phyloP scores from a whole-genome alignment of 108 stramenopile species.

The Skeletonema menzelii region DNA sequence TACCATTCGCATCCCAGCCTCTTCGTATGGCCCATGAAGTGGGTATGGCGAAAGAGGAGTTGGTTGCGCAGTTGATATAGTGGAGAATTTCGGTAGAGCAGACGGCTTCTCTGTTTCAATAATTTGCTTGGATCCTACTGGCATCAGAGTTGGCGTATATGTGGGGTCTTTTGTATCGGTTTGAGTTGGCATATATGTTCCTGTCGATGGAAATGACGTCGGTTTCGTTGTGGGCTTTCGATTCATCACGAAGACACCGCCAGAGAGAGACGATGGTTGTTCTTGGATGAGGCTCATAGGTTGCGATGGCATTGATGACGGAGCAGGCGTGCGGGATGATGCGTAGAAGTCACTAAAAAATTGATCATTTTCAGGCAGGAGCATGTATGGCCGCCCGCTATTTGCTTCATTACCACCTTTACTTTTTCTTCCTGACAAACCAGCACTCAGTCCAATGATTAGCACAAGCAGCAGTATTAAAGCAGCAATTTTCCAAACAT shows the following conservation, averaged over 20 bases:
- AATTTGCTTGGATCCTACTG: background rate
- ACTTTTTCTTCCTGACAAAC: background rate
- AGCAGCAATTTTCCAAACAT: background rate
- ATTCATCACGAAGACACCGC: background rate
- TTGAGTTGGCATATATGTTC: background rate
- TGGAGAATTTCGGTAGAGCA: background rate
- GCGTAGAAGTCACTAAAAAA: background rate
- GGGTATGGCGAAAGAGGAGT: conserved; percentile 8
- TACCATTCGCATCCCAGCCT: conserved; percentile 28
- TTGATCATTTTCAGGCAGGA: background rate
- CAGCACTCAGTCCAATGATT: background rate
- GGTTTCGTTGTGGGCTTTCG: background rate
- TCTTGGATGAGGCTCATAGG: background rate
- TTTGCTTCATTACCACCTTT: background rate
- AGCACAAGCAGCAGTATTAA: background rate
- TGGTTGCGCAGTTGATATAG: background rate
- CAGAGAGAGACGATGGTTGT: background rate
- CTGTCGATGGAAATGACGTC: background rate
- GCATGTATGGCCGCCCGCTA: background rate
- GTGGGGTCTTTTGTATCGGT: background rate
- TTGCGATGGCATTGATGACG: background rate
- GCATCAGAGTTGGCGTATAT: background rate
- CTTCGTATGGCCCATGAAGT: conserved; percentile 29
- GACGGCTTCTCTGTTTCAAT: background rate
- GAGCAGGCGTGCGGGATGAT: background rate